These are phyloP conservation scores for Hygrocybe punicea DNA, from an alignment of 768 basidiomycete species.

Conservation along the genomic window DNA sequence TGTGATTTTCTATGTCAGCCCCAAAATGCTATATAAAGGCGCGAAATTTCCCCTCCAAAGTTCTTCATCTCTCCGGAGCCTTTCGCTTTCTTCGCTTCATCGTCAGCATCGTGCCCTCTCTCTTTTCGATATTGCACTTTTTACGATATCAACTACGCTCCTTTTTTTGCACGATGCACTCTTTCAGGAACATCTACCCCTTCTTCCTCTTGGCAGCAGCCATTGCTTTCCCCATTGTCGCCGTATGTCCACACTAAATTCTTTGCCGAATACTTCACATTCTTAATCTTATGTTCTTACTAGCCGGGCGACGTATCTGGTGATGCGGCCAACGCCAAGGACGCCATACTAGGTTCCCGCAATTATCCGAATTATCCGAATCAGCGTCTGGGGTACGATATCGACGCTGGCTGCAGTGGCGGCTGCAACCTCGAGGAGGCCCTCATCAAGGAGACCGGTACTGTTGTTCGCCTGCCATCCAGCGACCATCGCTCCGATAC, in stretches of 20 bases:
- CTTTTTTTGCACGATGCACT: conserved; percentile 14
- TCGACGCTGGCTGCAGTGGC: too few relatives aligned
- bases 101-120: neutral
- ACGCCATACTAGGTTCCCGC: too few relatives aligned
- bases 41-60: neutral
- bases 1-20: neutral
- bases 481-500: too few relatives aligned
- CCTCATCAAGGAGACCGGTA: too few relatives aligned
- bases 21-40: neutral
- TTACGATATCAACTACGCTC: conserved; percentile 17
- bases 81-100: neutral
- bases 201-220: conserved; percentile 15
- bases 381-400: too few relatives aligned
- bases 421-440: too few relatives aligned
- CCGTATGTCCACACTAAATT: neutral
- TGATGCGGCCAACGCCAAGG: too few relatives aligned
- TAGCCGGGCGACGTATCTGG: too few relatives aligned
- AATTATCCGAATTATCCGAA: too few relatives aligned
- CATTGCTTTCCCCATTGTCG: conserved; percentile 19
- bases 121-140: conserved; percentile 15
- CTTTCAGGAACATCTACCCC: conserved; percentile 10
- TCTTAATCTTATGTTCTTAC: neutral
- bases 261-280: neutral
- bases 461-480: too few relatives aligned
- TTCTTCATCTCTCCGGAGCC: neutral